Percentiles rank a stretch among this genome's conserved stretches.
phyloP scores from a whole-genome alignment of 2,329 filamentous ascomycete genomes.

The Neofusicoccum sp. region DNA sequence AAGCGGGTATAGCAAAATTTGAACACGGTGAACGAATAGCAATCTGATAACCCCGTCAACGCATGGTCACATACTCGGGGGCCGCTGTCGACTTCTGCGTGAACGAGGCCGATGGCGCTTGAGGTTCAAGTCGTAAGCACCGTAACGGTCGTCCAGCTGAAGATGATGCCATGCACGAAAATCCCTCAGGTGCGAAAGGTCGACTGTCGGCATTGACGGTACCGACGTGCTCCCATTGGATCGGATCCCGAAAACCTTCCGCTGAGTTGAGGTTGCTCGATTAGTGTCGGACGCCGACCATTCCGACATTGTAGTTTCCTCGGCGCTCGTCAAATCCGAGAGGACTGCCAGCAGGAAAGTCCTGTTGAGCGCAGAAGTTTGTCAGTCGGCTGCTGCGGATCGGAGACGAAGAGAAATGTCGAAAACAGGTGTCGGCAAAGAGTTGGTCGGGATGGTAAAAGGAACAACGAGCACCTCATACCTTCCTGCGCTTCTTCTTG shows the following conservation, averaged over 20 bases:
- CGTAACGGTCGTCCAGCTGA: not conserved
- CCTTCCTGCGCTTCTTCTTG: slow-evolving; percentile 37
- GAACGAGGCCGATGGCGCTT: not conserved
- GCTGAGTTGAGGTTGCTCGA: not conserved
- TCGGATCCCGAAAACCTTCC: not conserved
- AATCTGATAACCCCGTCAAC: slow-evolving; percentile 13
- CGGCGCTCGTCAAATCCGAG: slow-evolving; percentile 22
- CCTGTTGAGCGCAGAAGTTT: slow-evolving; percentile 12
- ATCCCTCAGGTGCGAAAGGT: no score
- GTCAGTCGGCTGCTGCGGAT: slow-evolving; percentile 11
- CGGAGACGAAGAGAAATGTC: not conserved
- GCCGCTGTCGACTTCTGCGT: not conserved
- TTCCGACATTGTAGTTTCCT: slow-evolving; percentile 21
- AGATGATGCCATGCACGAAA: not conserved
- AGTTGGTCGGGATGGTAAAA: not conserved
- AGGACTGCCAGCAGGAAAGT: slow-evolving; percentile 23
- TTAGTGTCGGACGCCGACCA: slow-evolving; percentile 21
- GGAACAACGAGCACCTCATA: slow-evolving; percentile 23
- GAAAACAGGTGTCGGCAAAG: slow-evolving; percentile 7
- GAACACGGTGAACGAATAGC: slow-evolving; percentile 18
- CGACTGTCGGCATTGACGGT: not conserved
- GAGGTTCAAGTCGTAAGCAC: not conserved
- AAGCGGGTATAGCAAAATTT: slow-evolving; percentile 23
- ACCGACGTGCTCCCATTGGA: not conserved
- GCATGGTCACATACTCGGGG: slow-evolving; percentile 19